Base-by-base conservation (phyloP, 75 land plant species). In the Picea sitchensis region DNA sequence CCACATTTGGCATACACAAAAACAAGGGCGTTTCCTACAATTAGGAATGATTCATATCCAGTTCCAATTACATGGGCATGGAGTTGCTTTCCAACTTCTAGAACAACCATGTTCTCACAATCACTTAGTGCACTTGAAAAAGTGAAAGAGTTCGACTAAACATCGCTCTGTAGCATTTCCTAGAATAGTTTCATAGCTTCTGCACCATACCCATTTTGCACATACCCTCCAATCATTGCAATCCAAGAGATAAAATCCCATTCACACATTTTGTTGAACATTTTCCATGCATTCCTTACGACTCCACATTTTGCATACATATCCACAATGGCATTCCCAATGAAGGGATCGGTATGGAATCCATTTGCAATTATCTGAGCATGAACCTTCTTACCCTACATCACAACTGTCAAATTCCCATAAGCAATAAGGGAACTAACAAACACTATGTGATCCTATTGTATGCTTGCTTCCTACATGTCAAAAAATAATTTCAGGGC, bases 1-100 rank as follows among this genome's bases (percentile, higher is more conserved):
- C 84, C 84, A 85, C 89, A 88, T 80, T 84, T 88, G 3, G 73
- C 61, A 80, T 84, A 85, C 76, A 82, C 58, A 61, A 77, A 73
- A 12, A 88, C 57, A 23, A 88, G 80, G 6, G 85, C 67, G 79
- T 83, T 86, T 7, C 81, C 74, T 4, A 86, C 60, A 78, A 64
- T 32, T 3, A 61, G 31, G 2, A 54, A 61, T 60, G 23, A 23
- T 82, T 79, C 77, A 60, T 73, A 75, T 0, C 88, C 84, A 44
- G 38, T 5, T 80, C 77, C 80, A 2, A 78, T 34, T 31, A 79
- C 30, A 62, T 68, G 72, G 47, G 36, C 58, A 30, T 81, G 80
- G 9, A 85, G 34, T 36, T 21, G 58, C 59, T 76, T 77, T 5
- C 81, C 82, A n/a, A 17, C n/a, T 18, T 36, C 15, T 20, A 81